phyloP scores from a whole-genome alignment of 805 yeast species.

The Yarrowia sp. region DNA sequence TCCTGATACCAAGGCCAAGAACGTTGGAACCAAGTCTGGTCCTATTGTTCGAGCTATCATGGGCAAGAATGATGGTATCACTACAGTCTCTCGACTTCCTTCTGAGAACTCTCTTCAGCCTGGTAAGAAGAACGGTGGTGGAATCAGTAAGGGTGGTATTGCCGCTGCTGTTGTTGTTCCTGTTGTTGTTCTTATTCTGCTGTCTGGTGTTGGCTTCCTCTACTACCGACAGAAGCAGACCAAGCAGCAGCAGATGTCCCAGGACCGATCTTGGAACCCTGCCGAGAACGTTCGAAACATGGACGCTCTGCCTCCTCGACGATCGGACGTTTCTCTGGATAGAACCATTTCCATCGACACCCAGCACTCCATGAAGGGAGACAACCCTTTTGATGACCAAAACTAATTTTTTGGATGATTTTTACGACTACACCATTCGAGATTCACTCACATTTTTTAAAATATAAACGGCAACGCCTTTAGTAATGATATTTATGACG shows the following conservation, averaged over 20 bases:
- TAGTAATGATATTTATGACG: constrained; percentile 7
- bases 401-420: background rate
- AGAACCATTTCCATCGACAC: constrained; percentile 14
- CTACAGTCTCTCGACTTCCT: constrained; percentile 41
- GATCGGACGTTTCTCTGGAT: constrained; percentile 21
- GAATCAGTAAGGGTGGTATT: constrained; percentile 31
- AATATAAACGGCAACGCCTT: background rate
- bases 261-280: constrained; percentile 18
- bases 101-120: constrained; percentile 40
- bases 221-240: constrained; percentile 36
- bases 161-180: constrained; percentile 48
- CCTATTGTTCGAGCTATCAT: constrained; percentile 43
- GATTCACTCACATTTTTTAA: background rate
- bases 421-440: constrained; percentile 12
- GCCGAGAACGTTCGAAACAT: constrained; percentile 22
- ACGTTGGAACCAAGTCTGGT: constrained; percentile 42
- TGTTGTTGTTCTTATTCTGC: constrained; percentile 38
- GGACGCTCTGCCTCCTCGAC: constrained; percentile 17
- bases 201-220: constrained; percentile 35
- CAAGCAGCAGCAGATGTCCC: background rate
- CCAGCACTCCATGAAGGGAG: constrained; percentile 23
- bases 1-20: constrained; percentile 39
- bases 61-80: constrained; percentile 36
- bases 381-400: constrained; percentile 6
- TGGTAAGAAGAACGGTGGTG: constrained; percentile 30